Evolutionary conservation across 257 asterid species (phyloP), one percentile per base, ranked within the genome.

Genomic region (Marsdenia floribunda): DNA sequence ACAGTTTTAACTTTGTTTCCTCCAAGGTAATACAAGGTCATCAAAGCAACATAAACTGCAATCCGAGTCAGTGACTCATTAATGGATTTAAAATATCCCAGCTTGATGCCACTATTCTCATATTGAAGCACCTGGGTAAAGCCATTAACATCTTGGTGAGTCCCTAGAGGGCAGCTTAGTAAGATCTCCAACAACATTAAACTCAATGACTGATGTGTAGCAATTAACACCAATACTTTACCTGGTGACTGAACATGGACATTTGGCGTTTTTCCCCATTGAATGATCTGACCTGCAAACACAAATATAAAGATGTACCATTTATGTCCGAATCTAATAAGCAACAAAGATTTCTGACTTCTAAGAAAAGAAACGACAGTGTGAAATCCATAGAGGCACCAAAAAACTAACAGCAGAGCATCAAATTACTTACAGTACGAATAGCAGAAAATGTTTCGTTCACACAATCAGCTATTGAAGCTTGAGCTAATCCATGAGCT

Each of bases 1-100:
- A 94, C 99, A 78, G 97, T 83, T 85, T 94, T 94, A 55, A 94
- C 99, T 94, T 94, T 92, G 93, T 92, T 88, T 85, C 99, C 99
- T 76, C 99, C 99, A 78, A 94, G 99, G 77, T 87, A 87, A 84
- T 94, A 92, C 75, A 94, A 84, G 73, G 97, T 89, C 91, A 90
- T 85, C 83, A 94, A 83, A 82, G 99, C 93, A 74, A 92, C 80
- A 75, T 94, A 94, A 71, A 94, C 95, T 59, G 99, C 99, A 81
- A 94, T 84, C 86, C 97, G 83, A 12, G 99, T 94, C 85, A 94
- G 76, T 72, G 99, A 94, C 77, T 94, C 99, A 37, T 94, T 92
- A 78, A 94, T 75, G 83, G 99, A 94, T 81, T 90, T 94, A 76
- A 92, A 92, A 64, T 81, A 68, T 42, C 97, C 99, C 11, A 94